Evolutionary conservation across 2,329 filamentous ascomycete genomes (phyloP).

Genomic region (Neofusicoccum laricinum): DNA sequence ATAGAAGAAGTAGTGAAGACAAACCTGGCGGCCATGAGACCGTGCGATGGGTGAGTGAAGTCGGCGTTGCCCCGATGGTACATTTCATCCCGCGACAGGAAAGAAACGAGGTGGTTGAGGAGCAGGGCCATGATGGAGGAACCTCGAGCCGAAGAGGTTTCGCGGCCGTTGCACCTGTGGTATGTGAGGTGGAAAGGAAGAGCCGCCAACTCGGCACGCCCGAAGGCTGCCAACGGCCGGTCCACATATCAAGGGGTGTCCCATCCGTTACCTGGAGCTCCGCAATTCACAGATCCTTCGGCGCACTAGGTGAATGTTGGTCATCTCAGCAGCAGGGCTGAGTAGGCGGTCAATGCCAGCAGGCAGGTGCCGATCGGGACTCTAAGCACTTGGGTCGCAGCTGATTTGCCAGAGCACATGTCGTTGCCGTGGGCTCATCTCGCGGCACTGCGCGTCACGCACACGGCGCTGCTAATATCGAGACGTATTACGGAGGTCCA

Average conservation of each 20-base stretch:
- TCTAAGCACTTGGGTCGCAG: neutral
- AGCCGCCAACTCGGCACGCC: neutral
- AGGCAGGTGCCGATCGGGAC: slow-evolving; percentile 1
- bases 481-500: neutral
- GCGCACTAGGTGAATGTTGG: neutral
- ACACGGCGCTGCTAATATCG: neutral
- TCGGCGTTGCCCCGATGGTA: slow-evolving; percentile 2
- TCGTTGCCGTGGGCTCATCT: neutral
- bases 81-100: slow-evolving; percentile 3
- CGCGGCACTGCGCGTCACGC: neutral
- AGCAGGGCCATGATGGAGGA: neutral
- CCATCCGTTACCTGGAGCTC: neutral
- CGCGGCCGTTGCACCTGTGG: neutral
- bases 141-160: neutral
- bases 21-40: slow-evolving; percentile 7
- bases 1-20: neutral
- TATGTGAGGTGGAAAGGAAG: neutral
- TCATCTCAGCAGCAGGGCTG: slow-evolving; percentile 9
- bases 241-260: slow-evolving; percentile 8
- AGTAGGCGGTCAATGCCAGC: slow-evolving; percentile 7
- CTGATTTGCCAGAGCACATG: too few species aligned
- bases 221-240: neutral
- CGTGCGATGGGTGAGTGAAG: neutral
- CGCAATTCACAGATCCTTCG: slow-evolving; percentile 8
- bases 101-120: slow-evolving; percentile 6